Evolutionary conservation across 176 grass and related monocot species (phyloP).

Genomic region (Rhynchospora tenuis): DNA sequence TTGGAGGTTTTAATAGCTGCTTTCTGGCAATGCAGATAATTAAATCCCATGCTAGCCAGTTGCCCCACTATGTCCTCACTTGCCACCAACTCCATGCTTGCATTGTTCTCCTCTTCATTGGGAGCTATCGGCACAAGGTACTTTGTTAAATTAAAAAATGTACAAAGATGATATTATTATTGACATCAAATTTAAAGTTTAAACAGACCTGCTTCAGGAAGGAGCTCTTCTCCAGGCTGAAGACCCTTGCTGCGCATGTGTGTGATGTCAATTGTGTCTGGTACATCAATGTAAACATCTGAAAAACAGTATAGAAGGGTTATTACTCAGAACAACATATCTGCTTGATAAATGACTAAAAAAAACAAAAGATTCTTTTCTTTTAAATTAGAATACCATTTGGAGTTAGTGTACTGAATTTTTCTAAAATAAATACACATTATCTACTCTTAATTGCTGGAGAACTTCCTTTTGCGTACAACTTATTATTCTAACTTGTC

Average conservation of each 20-base stretch:
- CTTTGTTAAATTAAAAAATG: not conserved
- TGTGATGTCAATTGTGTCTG: conserved; percentile 81
- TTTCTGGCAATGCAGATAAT: conserved; percentile 92
- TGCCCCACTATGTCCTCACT: conserved; percentile 86
- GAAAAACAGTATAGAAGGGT: conserved; percentile 25
- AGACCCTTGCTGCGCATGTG: conserved; percentile 93
- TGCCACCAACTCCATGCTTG: conserved; percentile 42
- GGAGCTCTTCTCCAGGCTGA: conserved; percentile 86
- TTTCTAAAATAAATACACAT: not conserved
- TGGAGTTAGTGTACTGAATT: not conserved
- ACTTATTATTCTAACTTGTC: not conserved
- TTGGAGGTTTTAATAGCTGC: conserved; percentile 91
- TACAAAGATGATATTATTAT: not conserved
- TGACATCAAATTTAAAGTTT: not conserved
- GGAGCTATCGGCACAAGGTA: conserved; percentile 39
- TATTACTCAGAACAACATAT: not conserved
- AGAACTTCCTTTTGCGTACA: not conserved
- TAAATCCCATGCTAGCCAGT: conserved; percentile 89
- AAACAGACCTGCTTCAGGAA: conserved; percentile 74
- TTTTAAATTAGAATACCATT: not conserved
- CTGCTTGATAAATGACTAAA: not conserved
- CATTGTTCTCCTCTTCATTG: conserved; percentile 28
- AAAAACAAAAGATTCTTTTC: not conserved
- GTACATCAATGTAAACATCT: conserved; percentile 97
- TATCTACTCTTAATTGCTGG: not conserved